Evolutionary conservation across 2,329 filamentous ascomycete species (phyloP), one percentile per base, ranked within the genome.

Genomic region (Laburnicola sp.): DNA sequence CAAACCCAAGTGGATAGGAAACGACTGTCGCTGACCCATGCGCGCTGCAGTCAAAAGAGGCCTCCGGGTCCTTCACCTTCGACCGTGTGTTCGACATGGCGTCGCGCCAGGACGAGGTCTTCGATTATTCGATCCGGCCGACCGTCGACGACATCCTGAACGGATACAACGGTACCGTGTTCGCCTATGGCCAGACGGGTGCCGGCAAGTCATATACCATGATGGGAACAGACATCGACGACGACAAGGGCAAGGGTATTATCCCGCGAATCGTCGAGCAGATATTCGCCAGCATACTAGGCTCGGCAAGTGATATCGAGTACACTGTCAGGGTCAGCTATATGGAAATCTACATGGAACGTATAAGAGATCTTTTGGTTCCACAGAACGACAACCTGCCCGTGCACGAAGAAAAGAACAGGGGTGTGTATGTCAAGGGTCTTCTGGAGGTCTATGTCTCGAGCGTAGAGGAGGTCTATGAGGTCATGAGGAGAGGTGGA

Each of bases 281-380:
- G 77, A 97, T 97, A 71, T 97, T 97, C 73, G 87, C 89, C 64
- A 96, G 89, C 76, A 97, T 97, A 73, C 82, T 97, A 76, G 86
- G 89, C 22, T 96, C 91, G 64, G 90, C 93, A 37, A 86, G 86
- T 65, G 96, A 90, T 62, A 97, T 97, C 72, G 94, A 97, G 76
- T 97, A 97, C 75, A 97, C 92, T n/a, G 93, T 99, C 46, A 86
- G 92, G 50, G 93, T 97, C 69, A 96, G 91, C 75, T 97, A 97
- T 76, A 97, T 99, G 92, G 94, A 99, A 76, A 97, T 99, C 59
- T 99, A 99, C 80, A 99, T 97, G 94, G 94, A 99, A 78, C 86
- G 89, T 63, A 97, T 99, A 73, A 86, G 93, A 66, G 94, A 99
- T 84, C 77, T 99, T 67, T 79, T 99, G 58, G 86, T 88, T 23